Conservation (phyloP, 2,329 filamentous ascomycete species). For the Chrysosphaeria jannelii region DNA sequence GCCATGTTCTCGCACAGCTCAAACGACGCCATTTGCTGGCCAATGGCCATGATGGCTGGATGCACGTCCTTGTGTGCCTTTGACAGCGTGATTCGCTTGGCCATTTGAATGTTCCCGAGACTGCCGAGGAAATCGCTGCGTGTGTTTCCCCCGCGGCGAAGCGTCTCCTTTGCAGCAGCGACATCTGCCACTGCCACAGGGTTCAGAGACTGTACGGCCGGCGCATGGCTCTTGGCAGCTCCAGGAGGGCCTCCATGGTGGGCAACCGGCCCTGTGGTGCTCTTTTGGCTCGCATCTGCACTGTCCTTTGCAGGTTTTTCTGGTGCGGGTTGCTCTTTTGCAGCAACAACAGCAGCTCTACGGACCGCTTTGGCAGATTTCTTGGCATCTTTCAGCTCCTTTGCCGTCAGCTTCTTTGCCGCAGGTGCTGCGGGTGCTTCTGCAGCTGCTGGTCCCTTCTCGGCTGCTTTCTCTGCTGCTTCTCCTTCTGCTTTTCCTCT, state of each 20-base stretch:
- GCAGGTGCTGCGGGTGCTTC: slow-evolving; percentile 4
- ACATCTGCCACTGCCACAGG: slow-evolving; percentile 1
- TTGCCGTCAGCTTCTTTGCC: slow-evolving; percentile 30
- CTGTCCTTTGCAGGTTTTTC: slow-evolving; percentile 11
- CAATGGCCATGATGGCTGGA: slow-evolving; percentile 55
- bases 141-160: slow-evolving; percentile 22
- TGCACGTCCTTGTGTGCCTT: slow-evolving; percentile 51
- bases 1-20: slow-evolving; percentile 70
- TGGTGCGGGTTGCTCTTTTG: slow-evolving; percentile 13
- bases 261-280: slow-evolving; percentile 8
- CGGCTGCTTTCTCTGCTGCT: too few relatives aligned
- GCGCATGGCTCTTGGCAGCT: slow-evolving; percentile 12
- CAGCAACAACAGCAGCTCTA: slow-evolving; percentile 38
- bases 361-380: slow-evolving; percentile 80
- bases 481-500: slow-evolving; percentile 1
- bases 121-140: slow-evolving; percentile 37
- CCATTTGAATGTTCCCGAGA: slow-evolving; percentile 60
- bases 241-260: slow-evolving; percentile 7
- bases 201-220: slow-evolving; percentile 5
- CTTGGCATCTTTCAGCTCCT: slow-evolving; percentile 63
- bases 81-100: slow-evolving; percentile 20
- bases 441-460: slow-evolving; percentile 3
- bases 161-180: slow-evolving; percentile 6
- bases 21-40: slow-evolving; percentile 74
- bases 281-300: too few relatives aligned